Conservation (phyloP, 2,329 filamentous ascomycete genomes). For the Fusarium incarnatum region DNA sequence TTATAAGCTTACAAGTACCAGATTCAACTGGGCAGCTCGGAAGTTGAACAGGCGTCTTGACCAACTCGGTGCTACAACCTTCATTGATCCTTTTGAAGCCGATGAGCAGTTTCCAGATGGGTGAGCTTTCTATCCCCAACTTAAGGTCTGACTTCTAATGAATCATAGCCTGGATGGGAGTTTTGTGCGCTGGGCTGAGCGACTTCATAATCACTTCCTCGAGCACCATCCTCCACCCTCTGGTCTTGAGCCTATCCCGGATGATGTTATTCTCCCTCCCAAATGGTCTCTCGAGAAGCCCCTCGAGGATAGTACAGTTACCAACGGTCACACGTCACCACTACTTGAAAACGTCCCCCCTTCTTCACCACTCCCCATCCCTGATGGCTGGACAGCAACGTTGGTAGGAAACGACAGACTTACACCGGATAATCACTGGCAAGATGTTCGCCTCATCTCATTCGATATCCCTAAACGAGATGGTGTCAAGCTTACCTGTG, state of each 20-base stretch:
- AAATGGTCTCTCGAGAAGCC: conserved; percentile 63
- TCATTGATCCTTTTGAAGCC: conserved; percentile 84
- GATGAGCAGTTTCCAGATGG: conserved; percentile 96
- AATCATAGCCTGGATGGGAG: conserved; percentile 79
- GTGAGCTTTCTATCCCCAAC: conserved; percentile 59
- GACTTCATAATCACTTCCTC: conserved; percentile 74
- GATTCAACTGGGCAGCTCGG: conserved; percentile 92
- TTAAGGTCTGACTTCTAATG: neutral
- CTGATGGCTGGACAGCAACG: conserved; percentile 65
- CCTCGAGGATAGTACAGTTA: neutral
- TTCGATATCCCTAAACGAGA: conserved; percentile 60
- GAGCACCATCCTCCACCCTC: conserved; percentile 75
- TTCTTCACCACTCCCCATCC: conserved; percentile 64
- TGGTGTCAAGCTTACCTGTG: conserved; percentile 50
- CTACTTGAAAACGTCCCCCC: conserved; percentile 46
- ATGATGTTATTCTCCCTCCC: conserved; percentile 78
- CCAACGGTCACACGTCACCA: conserved; percentile 26
- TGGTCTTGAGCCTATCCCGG: conserved; percentile 76
- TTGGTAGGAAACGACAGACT: conserved; percentile 76
- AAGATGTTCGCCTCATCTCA: conserved; percentile 88
- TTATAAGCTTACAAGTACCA: conserved; percentile 49
- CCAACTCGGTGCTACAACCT: conserved; percentile 83
- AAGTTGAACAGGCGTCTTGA: conserved; percentile 87
- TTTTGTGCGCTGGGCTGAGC: conserved; percentile 81
- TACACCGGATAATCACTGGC: conserved; percentile 84